Conservation (phyloP, 2,329 filamentous ascomycete species). For the Penicillium sp. region DNA sequence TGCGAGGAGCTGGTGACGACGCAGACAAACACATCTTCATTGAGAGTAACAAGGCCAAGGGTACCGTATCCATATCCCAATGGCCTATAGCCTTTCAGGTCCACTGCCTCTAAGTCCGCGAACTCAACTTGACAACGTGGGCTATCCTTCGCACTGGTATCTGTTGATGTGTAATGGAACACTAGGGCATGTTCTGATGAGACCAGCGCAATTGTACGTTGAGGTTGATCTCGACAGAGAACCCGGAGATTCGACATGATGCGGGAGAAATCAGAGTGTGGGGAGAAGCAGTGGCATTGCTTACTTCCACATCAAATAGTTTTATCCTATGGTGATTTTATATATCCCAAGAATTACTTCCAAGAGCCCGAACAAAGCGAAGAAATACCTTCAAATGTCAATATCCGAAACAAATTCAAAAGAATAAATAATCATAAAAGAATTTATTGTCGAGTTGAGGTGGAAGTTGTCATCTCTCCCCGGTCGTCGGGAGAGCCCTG, state of each 20-base stretch:
- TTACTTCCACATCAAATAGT: neutral
- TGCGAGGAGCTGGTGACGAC: slow-evolving; percentile 77
- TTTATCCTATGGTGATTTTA: slow-evolving; percentile 5
- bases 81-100: slow-evolving; percentile 74
- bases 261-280: neutral
- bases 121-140: slow-evolving; percentile 88
- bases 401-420: neutral
- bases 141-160: slow-evolving; percentile 50
- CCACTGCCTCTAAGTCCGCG: slow-evolving; percentile 59
- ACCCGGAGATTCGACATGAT: slow-evolving; percentile 66
- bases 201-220: slow-evolving; percentile 82
- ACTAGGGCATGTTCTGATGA: slow-evolving; percentile 78
- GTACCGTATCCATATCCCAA: slow-evolving; percentile 82
- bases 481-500: neutral
- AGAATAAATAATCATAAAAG: neutral
- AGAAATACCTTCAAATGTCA: neutral
- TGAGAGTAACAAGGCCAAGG: slow-evolving; percentile 79
- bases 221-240: slow-evolving; percentile 80
- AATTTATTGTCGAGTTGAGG: neutral
- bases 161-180: slow-evolving; percentile 73
- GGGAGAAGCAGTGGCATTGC: slow-evolving; percentile 10
- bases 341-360: neutral
- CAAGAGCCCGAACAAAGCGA: neutral
- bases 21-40: slow-evolving; percentile 83
- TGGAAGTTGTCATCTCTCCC: neutral